phyloP scores from a whole-genome alignment of 1,284 basidiomycete genomes.

The Melampsora americana region DNA sequence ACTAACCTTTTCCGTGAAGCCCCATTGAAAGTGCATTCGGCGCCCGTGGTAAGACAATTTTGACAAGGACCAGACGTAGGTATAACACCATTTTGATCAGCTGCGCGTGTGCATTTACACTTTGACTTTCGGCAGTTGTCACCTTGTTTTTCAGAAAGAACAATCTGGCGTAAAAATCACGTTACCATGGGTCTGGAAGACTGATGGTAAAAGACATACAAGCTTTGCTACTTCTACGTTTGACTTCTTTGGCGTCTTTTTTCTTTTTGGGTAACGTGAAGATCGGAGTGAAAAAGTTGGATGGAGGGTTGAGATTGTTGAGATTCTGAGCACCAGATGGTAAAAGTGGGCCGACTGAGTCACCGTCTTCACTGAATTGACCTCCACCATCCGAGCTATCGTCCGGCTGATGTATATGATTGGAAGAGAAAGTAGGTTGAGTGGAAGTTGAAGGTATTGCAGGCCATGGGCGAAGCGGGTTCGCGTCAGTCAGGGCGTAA shows the following conservation, averaged over 20 bases:
- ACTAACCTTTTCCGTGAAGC: conserved; percentile 33
- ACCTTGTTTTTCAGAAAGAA: conserved; percentile 4
- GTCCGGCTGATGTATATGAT: neutral
- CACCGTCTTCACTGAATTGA: conserved; percentile 1
- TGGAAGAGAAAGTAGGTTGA: conserved; percentile 1
- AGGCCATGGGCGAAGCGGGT: neutral
- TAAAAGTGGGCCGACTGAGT: neutral
- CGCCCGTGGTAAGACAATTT: conserved; percentile 19
- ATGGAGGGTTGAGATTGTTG: neutral
- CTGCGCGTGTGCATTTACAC: conserved; percentile 36
- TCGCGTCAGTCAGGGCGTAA: neutral
- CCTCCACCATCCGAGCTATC: conserved; percentile 5
- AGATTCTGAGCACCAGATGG: neutral
- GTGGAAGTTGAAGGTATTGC: neutral
- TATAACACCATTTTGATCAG: conserved; percentile 21
- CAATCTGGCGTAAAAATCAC: neutral
- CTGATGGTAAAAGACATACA: conserved; percentile 7
- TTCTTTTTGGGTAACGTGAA: conserved; percentile 10
- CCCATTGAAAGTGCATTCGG: conserved; percentile 37
- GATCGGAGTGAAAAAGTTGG: conserved; percentile 7
- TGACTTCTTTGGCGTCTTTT: conserved; percentile 23
- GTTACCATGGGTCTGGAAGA: neutral
- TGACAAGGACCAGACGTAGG: conserved; percentile 33
- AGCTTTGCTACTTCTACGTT: conserved; percentile 29
- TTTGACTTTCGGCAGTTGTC: conserved; percentile 39